phyloP scores from a whole-genome alignment of 805 yeast species.

The Zygosaccharomyces rouxii region DNA sequence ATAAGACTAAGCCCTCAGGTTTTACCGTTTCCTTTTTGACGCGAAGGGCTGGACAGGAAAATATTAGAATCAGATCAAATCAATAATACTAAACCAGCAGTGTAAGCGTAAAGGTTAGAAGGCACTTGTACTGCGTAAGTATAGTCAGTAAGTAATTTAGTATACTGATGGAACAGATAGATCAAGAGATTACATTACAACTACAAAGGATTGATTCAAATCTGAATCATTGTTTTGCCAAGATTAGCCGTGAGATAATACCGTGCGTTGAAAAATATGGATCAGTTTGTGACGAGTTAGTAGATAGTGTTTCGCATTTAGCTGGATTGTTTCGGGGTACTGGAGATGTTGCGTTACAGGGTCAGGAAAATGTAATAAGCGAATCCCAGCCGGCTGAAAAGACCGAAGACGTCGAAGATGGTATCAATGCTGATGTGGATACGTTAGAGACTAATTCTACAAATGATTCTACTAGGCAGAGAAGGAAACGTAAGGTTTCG shows the following conservation, averaged over 20 bases:
- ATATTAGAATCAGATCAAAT: background rate
- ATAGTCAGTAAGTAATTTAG: conserved; percentile 23
- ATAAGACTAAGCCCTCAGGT: conserved; percentile 6
- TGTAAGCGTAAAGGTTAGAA: background rate
- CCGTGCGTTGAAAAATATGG: conserved; percentile 66
- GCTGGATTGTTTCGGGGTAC: conserved; percentile 72
- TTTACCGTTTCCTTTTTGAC: conserved; percentile 2
- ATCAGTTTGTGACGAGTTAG: conserved; percentile 51
- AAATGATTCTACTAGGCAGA: conserved; percentile 17
- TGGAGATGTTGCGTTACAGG: conserved; percentile 54
- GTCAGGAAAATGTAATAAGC: conserved; percentile 8
- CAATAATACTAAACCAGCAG: background rate
- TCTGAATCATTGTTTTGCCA: conserved; percentile 60
- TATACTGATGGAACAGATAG: conserved; percentile 60
- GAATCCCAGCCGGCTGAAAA: conserved; percentile 9
- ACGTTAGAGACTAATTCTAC: background rate
- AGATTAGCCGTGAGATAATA: conserved; percentile 60
- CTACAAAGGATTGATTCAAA: conserved; percentile 77
- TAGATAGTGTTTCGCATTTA: conserved; percentile 70
- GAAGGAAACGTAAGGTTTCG: conserved; percentile 33
- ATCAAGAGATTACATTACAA: conserved; percentile 72
- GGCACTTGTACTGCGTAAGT: conserved; percentile 19
- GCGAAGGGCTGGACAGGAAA: conserved; percentile 1
- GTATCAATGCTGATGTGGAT: conserved; percentile 19
- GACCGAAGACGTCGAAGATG: conserved; percentile 12